Percentiles rank a stretch among this genome's conserved stretches.
Evolutionary conservation across 1,284 basidiomycete genomes (phyloP).

Genomic region (Leccinum griseonigrum): DNA sequence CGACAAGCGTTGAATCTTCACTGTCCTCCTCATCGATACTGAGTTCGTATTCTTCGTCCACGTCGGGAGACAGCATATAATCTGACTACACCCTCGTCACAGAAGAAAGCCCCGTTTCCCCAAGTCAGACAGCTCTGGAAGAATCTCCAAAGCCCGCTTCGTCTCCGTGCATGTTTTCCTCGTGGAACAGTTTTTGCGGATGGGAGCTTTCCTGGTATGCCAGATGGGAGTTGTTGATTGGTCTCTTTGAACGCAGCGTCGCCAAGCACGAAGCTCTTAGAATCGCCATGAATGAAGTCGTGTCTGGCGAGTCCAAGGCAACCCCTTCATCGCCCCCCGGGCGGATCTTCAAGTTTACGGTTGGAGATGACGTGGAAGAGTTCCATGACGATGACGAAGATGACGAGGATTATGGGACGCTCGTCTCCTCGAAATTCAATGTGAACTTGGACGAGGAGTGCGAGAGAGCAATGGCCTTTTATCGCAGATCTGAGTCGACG

Average conservation of each 20-base stretch:
- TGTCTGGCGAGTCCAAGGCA: background rate
- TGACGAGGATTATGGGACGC: conserved; percentile 31
- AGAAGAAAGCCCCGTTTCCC: conserved; percentile 11
- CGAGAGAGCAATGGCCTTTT: conserved; percentile 29
- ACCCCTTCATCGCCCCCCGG: background rate
- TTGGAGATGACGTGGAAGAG: conserved; percentile 6
- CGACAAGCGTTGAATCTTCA: conserved; percentile 10
- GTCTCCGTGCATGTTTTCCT: background rate
- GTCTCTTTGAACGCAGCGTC: conserved; percentile 23
- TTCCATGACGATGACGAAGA: conserved; percentile 17
- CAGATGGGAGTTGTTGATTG: conserved; percentile 29
- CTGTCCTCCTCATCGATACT: conserved; percentile 21
- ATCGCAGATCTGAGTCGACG: conserved; percentile 11
- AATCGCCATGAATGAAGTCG: background rate
- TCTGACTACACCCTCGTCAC: conserved; percentile 27
- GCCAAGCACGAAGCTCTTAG: background rate
- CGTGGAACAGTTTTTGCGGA: conserved; percentile 13
- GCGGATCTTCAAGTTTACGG: conserved; percentile 12
- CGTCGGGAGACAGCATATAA: conserved; percentile 18
- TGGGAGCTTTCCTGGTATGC: conserved; percentile 33
- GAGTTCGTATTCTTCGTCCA: conserved; percentile 21
- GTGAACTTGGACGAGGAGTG: conserved; percentile 29
- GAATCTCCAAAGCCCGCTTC: background rate
- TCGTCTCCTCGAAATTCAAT: conserved; percentile 18
- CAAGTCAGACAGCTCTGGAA: background rate